Conservation (phyloP, 2,329 filamentous ascomycete species). For the Saccharata proteae region DNA sequence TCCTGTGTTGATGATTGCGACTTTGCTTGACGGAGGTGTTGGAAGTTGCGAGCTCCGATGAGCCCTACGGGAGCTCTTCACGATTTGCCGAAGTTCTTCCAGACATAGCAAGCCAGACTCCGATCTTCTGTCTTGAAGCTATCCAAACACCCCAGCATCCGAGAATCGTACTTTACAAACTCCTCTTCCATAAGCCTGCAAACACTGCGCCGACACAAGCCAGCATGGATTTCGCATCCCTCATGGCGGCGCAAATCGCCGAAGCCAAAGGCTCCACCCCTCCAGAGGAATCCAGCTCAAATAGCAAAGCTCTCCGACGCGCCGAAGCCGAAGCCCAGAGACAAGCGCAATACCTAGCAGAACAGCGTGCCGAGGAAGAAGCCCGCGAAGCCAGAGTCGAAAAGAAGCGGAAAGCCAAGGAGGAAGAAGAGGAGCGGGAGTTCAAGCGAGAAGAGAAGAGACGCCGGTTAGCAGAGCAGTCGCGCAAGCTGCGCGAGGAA, state of each 20-base stretch:
- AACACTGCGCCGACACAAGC: too few species aligned
- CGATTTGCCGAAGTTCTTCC: too few species aligned
- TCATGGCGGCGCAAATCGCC: constrained; percentile 88
- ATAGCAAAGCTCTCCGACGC: constrained; percentile 67
- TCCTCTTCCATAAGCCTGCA: too few species aligned
- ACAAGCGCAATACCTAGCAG: constrained; percentile 64
- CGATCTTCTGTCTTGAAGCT: too few species aligned
- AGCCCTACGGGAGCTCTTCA: too few species aligned
- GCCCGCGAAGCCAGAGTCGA: constrained; percentile 57
- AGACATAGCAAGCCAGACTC: too few species aligned
- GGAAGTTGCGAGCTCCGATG: too few species aligned
- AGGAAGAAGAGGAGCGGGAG: constrained; percentile 63
- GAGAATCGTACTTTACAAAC: too few species aligned
- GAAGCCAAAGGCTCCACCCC: constrained; percentile 52
- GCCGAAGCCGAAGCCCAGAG: constrained; percentile 77
- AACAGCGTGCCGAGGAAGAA: constrained; percentile 62
- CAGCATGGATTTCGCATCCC: constrained; percentile 84
- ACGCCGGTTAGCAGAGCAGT: constrained; percentile 68
- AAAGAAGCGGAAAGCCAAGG: constrained; percentile 80
- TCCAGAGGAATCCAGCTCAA: constrained; percentile 16
- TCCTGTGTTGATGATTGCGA: too few species aligned
- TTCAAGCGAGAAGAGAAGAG: constrained; percentile 70
- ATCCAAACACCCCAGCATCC: too few species aligned
- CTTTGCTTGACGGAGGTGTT: too few species aligned
- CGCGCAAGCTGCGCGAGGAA: constrained; percentile 54